A percentile compares a stretch with the other conserved stretches of the same genome.
Conservation (phyloP, 108 stramenopile species). For the Hondaea fermentalgiana region DNA sequence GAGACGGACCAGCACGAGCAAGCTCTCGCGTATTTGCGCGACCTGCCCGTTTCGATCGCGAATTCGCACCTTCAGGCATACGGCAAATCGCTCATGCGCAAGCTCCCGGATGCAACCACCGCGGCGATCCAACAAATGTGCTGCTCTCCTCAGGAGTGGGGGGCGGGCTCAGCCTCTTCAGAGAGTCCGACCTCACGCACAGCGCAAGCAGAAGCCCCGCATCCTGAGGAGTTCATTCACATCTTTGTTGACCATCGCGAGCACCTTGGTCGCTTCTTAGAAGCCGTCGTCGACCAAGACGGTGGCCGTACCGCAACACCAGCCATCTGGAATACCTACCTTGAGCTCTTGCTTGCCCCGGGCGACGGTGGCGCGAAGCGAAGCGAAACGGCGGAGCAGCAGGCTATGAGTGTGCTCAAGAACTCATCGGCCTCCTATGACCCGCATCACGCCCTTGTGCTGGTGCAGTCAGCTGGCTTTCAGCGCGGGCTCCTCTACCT, state of each 20-base stretch:
- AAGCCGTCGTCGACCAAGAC: not conserved
- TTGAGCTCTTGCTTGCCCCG: not conserved
- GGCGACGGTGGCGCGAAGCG: not conserved
- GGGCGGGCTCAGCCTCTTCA: no score
- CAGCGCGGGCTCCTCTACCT: conserved; percentile 34
- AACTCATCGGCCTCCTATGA: conserved; percentile 33
- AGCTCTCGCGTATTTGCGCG: conserved; percentile 30
- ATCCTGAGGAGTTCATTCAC: not conserved
- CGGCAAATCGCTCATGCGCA: conserved; percentile 27
- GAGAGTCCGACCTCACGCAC: not conserved
- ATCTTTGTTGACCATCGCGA: not conserved
- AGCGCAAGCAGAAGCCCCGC: not conserved
- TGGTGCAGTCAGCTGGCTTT: conserved; percentile 37
- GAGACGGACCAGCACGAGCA: conserved; percentile 20
- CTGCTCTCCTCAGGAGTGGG: conserved; percentile 16
- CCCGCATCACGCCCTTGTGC: conserved; percentile 35
- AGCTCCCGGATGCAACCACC: conserved; percentile 34
- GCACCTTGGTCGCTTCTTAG: not conserved
- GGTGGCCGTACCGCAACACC: not conserved
- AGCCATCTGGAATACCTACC: not conserved
- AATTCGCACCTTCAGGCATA: conserved; percentile 1
- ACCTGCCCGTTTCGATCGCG: not conserved
- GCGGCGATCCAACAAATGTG: conserved; percentile 37
- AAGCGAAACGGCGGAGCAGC: not conserved
- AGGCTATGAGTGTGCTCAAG: conserved; percentile 30